These are phyloP conservation scores for Ophiostoma ips DNA, from an alignment of 2,329 filamentous ascomycete species.

Conservation along the genomic window DNA sequence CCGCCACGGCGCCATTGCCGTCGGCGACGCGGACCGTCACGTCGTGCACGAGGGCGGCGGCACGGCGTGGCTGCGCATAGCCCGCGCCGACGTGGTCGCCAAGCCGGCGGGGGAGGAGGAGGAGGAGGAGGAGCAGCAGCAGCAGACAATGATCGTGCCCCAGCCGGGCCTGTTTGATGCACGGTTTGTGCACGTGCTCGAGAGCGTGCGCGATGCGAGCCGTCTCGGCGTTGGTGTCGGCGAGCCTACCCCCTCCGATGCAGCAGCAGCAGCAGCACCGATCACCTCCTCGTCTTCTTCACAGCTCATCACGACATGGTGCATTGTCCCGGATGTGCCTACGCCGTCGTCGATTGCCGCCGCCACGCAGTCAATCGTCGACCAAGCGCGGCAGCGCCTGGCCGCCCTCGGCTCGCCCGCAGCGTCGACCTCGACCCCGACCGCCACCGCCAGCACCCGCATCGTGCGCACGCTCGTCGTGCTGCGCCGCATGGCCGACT, in stretches of 20 bases:
- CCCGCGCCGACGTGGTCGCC: constrained; percentile 39
- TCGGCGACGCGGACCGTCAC: constrained; percentile 39
- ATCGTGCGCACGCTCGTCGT: constrained; percentile 51
- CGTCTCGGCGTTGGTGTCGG: too few species aligned
- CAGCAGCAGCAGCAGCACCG: background rate
- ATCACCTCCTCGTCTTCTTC: background rate
- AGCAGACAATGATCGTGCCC: constrained; percentile 24
- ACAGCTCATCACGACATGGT: constrained; percentile 16
- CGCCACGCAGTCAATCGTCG: constrained; percentile 35
- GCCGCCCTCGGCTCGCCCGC: constrained; percentile 14
- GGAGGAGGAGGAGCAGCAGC: constrained; percentile 4
- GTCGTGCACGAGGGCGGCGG: constrained; percentile 59
- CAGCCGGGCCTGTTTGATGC: constrained; percentile 54
- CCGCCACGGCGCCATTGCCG: constrained; percentile 41
- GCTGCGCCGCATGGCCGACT: constrained; percentile 68
- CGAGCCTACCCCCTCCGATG: too few species aligned
- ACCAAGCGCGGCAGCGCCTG: constrained; percentile 30
- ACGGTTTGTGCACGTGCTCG: constrained; percentile 35
- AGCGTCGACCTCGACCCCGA: constrained; percentile 18
- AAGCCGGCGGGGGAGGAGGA: constrained; percentile 24
- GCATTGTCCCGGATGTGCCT: constrained; percentile 16
- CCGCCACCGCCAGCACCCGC: constrained; percentile 21
- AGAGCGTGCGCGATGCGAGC: background rate
- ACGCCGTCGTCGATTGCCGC: constrained; percentile 16
- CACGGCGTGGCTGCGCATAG: constrained; percentile 56